Percentiles rank a stretch among this genome's conserved stretches.
phyloP scores from a whole-genome alignment of 108 stramenopile genomes.

The Craspedostauros australis region DNA sequence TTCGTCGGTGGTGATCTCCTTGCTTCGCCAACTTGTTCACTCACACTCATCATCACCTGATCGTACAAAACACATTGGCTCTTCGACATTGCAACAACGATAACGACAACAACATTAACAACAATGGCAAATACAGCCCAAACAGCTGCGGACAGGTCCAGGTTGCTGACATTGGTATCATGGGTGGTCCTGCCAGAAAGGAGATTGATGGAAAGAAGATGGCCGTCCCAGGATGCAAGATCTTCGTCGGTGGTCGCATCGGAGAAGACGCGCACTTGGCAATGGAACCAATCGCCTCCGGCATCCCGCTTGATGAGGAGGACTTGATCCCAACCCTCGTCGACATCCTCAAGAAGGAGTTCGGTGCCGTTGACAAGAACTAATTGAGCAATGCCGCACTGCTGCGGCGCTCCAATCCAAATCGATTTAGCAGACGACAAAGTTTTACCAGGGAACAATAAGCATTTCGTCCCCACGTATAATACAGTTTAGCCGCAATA shows the following conservation, averaged over 20 bases:
- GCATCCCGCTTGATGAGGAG: constrained; percentile 71
- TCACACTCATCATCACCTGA: too few species aligned
- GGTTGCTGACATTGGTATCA: constrained; percentile 92
- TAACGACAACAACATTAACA: too few species aligned
- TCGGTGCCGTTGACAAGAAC: constrained; percentile 68
- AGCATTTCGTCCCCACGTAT: too few species aligned
- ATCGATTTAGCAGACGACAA: too few species aligned
- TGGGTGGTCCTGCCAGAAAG: constrained; percentile 88
- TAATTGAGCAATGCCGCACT: too few species aligned
- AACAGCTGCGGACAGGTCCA: constrained; percentile 95
- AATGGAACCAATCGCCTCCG: constrained; percentile 60
- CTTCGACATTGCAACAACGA: too few species aligned
- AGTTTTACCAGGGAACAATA: too few species aligned
- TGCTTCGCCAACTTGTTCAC: too few species aligned
- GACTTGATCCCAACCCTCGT: constrained; percentile 66
- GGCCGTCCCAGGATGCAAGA: constrained; percentile 90
- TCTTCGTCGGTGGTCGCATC: constrained; percentile 86
- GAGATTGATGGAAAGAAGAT: constrained; percentile 76
- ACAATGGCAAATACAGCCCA: too few species aligned
- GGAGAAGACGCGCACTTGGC: constrained; percentile 83
- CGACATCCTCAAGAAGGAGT: constrained; percentile 68
- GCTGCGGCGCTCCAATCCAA: too few species aligned
- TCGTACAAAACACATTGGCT: too few species aligned
- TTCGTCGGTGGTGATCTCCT: background rate
- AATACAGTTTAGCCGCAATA: too few species aligned